phyloP scores from a whole-genome alignment of 129 eudicot genomes.

The Chrysanthemum makinoi region DNA sequence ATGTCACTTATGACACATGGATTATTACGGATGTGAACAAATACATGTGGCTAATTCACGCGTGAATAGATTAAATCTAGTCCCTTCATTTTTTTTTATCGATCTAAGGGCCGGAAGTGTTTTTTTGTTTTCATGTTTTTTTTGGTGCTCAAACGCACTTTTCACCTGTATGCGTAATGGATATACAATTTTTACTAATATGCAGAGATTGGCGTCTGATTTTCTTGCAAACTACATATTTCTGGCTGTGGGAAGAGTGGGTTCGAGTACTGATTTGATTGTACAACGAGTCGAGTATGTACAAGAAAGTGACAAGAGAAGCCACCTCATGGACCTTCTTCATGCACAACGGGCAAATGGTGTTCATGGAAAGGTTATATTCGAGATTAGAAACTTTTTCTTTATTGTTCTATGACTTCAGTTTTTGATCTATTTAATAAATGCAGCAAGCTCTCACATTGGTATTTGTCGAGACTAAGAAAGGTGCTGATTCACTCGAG shows the following conservation, averaged over 20 bases:
- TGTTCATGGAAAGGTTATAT: conserved; percentile 61
- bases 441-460: conserved; percentile 86
- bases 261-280: conserved; percentile 88
- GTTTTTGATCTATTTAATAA: conserved; percentile 10
- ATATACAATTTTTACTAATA: background rate
- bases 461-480: conserved; percentile 85
- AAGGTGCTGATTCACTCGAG: conserved; percentile 82
- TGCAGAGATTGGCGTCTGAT: conserved; percentile 89
- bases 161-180: too few relatives aligned
- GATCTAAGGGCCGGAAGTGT: too few relatives aligned
- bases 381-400: background rate
- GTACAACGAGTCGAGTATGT: conserved; percentile 84
- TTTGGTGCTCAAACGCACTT: too few relatives aligned
- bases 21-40: too few relatives aligned
- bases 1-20: too few relatives aligned
- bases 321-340: conserved; percentile 83
- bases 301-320: conserved; percentile 81
- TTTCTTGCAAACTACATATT: conserved; percentile 70
- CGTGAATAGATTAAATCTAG: too few relatives aligned
- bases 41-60: too few relatives aligned
- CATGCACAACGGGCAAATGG: conserved; percentile 85
- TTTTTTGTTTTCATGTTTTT: too few relatives aligned
- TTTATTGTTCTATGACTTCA: background rate
- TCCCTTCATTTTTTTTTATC: too few relatives aligned
- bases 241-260: conserved; percentile 93